Evolutionary conservation across 225 moss, liverwort and hornwort species (phyloP), one percentile per base, ranked within the genome.

Genomic region (Anthoceros angustus): DNA sequence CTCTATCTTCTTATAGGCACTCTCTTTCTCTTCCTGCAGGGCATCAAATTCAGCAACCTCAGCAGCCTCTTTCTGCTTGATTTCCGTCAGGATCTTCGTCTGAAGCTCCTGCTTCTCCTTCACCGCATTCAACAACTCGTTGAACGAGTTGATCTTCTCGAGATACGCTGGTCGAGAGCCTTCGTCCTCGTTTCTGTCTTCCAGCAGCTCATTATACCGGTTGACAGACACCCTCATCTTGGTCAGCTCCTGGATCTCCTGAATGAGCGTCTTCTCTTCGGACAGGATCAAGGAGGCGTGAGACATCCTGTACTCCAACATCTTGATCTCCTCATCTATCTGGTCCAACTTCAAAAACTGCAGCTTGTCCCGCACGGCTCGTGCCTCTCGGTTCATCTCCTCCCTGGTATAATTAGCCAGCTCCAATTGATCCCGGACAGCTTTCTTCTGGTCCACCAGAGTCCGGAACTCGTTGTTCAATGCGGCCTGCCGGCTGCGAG

Each of bases 291-390:
- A 77, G n/a, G 92, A 85, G 9, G 92, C 86, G 45, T 93, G 89
- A 5, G 71, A 64, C 72, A 84, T 84, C 42, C 75, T 83, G 73
- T 89, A 87, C 48, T 89, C 80, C 24, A 93, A 74, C 76, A 72
- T 89, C 80, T 93, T 93, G 40, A 79, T 74, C 79, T 93, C 89
- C 55, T 89, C 89, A 24, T 93, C 92, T 70, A 93, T 74, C 75
- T 89, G 86, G 75, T 93, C 92, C 63, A 86, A 76, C 70, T 75
- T 80, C 20, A 85, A 78, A 26, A 71, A 89, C 3, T 81, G 86
- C 21, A 89, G 68, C 67, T 82, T 92, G 26, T 92, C 89, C 7
- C 83, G 75, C 14, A 89, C 72, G 15, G 86, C 63, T 61, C 83
- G 71, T 42, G 86, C 83, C 68, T 89, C 86, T 38, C 77, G 79